phyloP scores from a whole-genome alignment of 2,329 filamentous ascomycete genomes.

The Decorospora gaudefroyi region DNA sequence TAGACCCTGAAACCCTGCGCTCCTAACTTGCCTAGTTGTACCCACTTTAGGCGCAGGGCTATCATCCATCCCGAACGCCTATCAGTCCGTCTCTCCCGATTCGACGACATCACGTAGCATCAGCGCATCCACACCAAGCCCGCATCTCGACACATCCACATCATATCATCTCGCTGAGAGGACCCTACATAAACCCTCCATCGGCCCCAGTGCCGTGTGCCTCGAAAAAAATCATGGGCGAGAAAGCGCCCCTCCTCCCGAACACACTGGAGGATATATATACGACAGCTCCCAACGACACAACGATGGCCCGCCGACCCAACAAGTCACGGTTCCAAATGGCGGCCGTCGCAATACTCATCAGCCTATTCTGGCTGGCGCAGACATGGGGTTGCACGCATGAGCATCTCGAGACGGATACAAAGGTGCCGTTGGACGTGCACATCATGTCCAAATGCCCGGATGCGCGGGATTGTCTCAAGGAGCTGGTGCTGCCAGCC shows the following conservation, averaged over 20 bases:
- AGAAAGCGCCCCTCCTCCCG: constrained; percentile 39
- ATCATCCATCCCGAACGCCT: constrained; percentile 15
- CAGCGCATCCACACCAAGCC: constrained; percentile 8
- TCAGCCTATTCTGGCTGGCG: constrained; percentile 42
- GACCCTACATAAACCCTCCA: constrained; percentile 1
- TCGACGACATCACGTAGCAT: constrained; percentile 9
- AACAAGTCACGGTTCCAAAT: constrained; percentile 31
- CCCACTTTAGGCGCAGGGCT: constrained; percentile 11
- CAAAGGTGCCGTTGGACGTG: constrained; percentile 77
- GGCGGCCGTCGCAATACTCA: constrained; percentile 30
- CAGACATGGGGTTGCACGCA: constrained; percentile 35
- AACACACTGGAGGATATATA: constrained; percentile 19
- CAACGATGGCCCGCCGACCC: constrained; percentile 16
- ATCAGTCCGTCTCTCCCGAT: constrained; percentile 17
- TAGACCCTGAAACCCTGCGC: not conserved
- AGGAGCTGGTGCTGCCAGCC: constrained; percentile 76
- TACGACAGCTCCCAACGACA: constrained; percentile 10
- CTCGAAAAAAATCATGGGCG: constrained; percentile 39
- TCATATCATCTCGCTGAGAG: not conserved
- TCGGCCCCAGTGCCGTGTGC: constrained; percentile 3
- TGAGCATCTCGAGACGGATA: constrained; percentile 28
- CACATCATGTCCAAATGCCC: constrained; percentile 97
- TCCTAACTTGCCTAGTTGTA: too few relatives aligned
- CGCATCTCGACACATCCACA: not conserved
- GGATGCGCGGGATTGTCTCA: constrained; percentile 82